Percentiles rank a stretch among this genome's conserved stretches.
phyloP scores from a whole-genome alignment of 306 rosid species.

The Biancaea sappan region DNA sequence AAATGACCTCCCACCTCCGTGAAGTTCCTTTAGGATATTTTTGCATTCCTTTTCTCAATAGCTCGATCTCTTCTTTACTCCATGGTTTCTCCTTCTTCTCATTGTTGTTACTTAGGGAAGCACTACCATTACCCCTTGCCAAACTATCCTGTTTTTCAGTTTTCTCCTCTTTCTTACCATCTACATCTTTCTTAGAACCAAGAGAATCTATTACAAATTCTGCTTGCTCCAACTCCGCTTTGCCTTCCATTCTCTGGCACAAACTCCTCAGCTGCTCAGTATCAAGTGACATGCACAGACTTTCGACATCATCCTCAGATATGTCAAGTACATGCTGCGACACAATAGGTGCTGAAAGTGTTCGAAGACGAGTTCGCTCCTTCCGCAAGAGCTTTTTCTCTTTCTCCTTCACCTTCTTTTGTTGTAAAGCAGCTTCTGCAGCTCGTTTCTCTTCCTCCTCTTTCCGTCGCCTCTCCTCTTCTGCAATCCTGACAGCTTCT shows the following conservation, averaged over 20 bases:
- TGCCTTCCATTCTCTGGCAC: conserved; percentile 76
- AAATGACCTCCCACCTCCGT: conserved; percentile 96
- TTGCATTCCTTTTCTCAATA: conserved; percentile 78
- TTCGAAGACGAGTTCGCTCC: conserved; percentile 85
- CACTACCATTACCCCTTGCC: conserved; percentile 54
- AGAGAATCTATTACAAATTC: conserved; percentile 57
- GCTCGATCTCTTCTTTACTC: conserved; percentile 89
- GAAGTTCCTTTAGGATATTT: conserved; percentile 97
- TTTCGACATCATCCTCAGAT: conserved; percentile 76
- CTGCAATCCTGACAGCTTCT: conserved; percentile 83
- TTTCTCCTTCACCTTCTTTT: conserved; percentile 82
- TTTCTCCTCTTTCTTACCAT: conserved; percentile 49
- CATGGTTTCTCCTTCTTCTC: conserved; percentile 96
- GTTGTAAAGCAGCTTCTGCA: conserved; percentile 76
- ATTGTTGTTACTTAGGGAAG: conserved; percentile 44
- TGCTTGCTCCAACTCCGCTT: conserved; percentile 54
- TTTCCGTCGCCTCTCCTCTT: conserved; percentile 71
- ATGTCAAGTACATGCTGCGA: conserved; percentile 55
- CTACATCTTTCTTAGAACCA: conserved; percentile 46
- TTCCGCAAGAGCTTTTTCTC: conserved; percentile 97
- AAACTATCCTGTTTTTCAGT: conserved; percentile 60
- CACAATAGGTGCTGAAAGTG: conserved; percentile 60
- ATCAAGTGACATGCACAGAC: conserved; percentile 71
- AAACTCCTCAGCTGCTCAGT: conserved; percentile 66
- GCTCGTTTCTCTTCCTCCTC: conserved; percentile 86